These are phyloP conservation scores for Solanum acaule DNA, from an alignment of 257 asterid genomes.

Conservation along the genomic window DNA sequence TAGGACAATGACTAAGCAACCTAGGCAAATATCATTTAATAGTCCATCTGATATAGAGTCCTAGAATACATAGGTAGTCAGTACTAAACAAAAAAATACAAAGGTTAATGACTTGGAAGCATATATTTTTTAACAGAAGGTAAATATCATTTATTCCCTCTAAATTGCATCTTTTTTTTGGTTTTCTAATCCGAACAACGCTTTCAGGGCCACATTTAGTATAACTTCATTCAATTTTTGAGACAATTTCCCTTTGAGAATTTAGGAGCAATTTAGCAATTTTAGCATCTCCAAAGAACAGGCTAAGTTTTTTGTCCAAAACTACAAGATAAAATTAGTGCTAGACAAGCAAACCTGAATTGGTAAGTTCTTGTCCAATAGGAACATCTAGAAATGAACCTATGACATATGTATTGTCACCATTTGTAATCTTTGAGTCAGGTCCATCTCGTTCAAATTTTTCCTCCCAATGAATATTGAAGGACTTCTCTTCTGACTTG, in stretches of 20 bases:
- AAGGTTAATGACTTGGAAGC: neutral
- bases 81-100: neutral
- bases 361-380: conserved; percentile 11
- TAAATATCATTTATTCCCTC: neutral
- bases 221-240: neutral
- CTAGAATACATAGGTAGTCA: neutral
- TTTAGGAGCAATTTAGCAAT: neutral
- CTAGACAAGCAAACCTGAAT: conserved; percentile 6
- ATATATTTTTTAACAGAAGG: neutral
- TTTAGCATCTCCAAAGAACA: neutral
- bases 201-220: neutral
- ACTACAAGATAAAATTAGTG: neutral
- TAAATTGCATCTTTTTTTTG: neutral
- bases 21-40: neutral
- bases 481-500: conserved; percentile 12
- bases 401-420: conserved; percentile 5
- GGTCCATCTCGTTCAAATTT: conserved; percentile 16
- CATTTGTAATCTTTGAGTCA: conserved; percentile 1
- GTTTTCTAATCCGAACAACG: neutral
- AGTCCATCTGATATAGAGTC: neutral
- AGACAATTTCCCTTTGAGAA: neutral
- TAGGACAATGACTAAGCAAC: neutral
- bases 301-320: neutral
- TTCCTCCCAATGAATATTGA: conserved; percentile 14
- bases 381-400: conserved; percentile 25